Percentiles rank a stretch among this genome's conserved stretches.
Evolutionary conservation across 495 filamentous ascomycete species (phyloP).

Genomic region (Podospora comata): DNA sequence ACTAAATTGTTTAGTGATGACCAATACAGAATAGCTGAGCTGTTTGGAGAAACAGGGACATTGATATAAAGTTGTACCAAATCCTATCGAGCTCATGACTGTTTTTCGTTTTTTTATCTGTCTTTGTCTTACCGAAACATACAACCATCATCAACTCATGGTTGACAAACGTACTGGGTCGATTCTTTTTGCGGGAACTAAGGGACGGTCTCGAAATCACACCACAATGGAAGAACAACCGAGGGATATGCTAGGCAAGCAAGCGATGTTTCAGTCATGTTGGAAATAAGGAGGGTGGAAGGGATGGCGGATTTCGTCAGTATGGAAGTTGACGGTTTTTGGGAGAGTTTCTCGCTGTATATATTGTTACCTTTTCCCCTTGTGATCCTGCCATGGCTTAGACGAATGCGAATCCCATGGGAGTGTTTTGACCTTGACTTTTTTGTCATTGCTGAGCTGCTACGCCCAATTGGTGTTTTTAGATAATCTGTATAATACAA

Average conservation of each 20-base stretch:
- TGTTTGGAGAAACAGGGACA: constrained; percentile 2
- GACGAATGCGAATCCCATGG: not conserved
- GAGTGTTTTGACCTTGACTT: not conserved
- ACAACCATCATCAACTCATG: not conserved
- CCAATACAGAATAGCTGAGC: not conserved
- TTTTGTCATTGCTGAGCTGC: not conserved
- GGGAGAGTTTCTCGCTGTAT: not conserved
- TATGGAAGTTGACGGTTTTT: not conserved
- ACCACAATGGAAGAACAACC: not conserved
- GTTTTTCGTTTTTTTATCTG: not conserved
- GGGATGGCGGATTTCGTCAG: not conserved
- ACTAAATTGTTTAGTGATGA: constrained; percentile 37
- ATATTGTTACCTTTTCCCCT: not conserved
- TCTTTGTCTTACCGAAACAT: not conserved
- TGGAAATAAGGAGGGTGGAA: not conserved
- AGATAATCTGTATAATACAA: not conserved
- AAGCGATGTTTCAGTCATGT: not conserved
- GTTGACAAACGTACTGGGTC: not conserved
- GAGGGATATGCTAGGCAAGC: not conserved
- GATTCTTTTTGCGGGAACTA: not conserved
- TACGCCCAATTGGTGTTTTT: not conserved
- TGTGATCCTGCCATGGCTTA: not conserved
- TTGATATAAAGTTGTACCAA: not conserved
- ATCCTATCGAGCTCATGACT: not conserved
- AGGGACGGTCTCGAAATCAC: not conserved